Conservation (phyloP, 1,284 basidiomycete species). For the Ceratobasidium sp. region DNA sequence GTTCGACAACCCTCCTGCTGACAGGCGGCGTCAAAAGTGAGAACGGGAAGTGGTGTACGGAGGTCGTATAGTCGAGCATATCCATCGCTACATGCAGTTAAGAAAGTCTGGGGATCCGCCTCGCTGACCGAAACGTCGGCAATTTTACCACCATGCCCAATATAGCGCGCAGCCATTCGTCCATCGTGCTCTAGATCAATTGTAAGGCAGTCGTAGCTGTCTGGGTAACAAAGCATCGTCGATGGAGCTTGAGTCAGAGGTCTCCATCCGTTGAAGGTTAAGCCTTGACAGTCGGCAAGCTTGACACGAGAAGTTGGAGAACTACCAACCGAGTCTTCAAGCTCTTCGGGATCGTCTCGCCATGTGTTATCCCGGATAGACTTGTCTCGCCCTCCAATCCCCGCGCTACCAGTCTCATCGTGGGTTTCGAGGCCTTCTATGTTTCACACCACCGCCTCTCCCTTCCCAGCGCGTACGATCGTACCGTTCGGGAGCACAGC, state of each 20-base stretch:
- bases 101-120: conserved; percentile 21
- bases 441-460: conserved; percentile 24
- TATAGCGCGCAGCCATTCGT: background rate
- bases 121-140: conserved; percentile 5
- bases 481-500: conserved; percentile 27
- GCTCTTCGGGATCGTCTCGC: conserved; percentile 36
- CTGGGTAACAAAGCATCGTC: conserved; percentile 11
- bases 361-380: background rate
- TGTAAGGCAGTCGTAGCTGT: conserved; percentile 11
- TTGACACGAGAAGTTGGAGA: conserved; percentile 19
- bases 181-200: conserved; percentile 36
- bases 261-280: background rate
- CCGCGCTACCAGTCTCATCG: background rate
- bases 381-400: background rate
- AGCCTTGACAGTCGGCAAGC: conserved; percentile 4
- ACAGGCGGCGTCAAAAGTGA: conserved; percentile 33
- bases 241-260: conserved; percentile 1
- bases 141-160: conserved; percentile 41
- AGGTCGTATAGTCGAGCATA: conserved; percentile 35
- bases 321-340: conserved; percentile 37
- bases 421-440: conserved; percentile 22
- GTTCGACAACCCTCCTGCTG: background rate
- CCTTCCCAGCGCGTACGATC: conserved; percentile 17
- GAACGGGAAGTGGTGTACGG: conserved; percentile 27
- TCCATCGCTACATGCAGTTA: conserved; percentile 39